phyloP scores from a whole-genome alignment of 371 early-diverging fungal species.

The Massospora cicadina region DNA sequence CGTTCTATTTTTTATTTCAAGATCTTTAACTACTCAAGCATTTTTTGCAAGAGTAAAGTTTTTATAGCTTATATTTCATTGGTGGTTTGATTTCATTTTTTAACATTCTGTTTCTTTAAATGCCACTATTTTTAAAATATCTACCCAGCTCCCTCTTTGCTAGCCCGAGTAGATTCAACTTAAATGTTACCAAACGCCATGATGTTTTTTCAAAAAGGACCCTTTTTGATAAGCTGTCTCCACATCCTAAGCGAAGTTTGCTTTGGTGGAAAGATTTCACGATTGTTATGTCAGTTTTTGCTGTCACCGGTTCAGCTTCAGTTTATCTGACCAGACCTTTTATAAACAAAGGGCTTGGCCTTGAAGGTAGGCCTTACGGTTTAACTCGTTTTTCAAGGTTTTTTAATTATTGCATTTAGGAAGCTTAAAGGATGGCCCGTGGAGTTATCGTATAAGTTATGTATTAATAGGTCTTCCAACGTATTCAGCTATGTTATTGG shows the following conservation, averaged over 20 bases:
- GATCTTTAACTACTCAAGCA: too few relatives aligned
- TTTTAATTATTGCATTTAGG: conserved; percentile 17
- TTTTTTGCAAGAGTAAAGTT: too few relatives aligned
- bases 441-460: conserved; percentile 25
- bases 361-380: conserved; percentile 15
- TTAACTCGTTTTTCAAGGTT: background rate
- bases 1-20: too few relatives aligned
- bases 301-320: conserved; percentile 29
- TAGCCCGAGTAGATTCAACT: background rate
- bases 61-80: too few relatives aligned
- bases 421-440: conserved; percentile 26
- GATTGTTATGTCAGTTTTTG: conserved; percentile 28
- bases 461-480: conserved; percentile 26
- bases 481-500: conserved; percentile 22
- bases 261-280: conserved; percentile 32
- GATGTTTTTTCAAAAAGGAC: background rate
- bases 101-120: background rate
- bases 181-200: background rate
- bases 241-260: conserved; percentile 13
- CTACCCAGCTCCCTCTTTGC: background rate
- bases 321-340: conserved; percentile 25
- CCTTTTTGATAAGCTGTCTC: background rate
- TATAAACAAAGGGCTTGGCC: conserved; percentile 19
- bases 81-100: too few relatives aligned
- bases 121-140: background rate